Percentiles rank a stretch among this genome's conserved stretches.
Evolutionary conservation across 192 early-diverging fungal species (phyloP).

Genomic region (Bifiguratus adelaidae): DNA sequence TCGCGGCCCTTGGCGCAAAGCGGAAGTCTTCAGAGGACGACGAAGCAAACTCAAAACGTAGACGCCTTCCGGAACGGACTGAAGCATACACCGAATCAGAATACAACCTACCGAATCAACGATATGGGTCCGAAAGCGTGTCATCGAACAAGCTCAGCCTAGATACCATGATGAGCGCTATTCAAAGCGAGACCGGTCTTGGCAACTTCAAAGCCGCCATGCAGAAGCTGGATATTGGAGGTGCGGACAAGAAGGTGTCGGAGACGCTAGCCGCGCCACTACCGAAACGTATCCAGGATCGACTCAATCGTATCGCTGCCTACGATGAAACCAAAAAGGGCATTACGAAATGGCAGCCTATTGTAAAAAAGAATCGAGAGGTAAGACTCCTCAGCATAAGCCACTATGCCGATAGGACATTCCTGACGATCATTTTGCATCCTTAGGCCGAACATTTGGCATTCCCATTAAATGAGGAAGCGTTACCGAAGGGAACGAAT

Average conservation of each 20-base stretch:
- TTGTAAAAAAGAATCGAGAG: slow-evolving; percentile 74
- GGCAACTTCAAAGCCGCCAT: slow-evolving; percentile 54
- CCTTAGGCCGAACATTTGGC: slow-evolving; percentile 60
- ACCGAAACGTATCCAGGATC: slow-evolving; percentile 73
- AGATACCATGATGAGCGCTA: slow-evolving; percentile 55
- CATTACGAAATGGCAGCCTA: slow-evolving; percentile 73
- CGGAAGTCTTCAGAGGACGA: slow-evolving; percentile 26
- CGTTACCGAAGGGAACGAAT: slow-evolving; percentile 30
- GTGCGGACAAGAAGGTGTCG: slow-evolving; percentile 29
- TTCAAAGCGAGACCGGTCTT: slow-evolving; percentile 56
- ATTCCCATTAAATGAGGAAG: slow-evolving; percentile 46
- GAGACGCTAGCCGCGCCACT: slow-evolving; percentile 60
- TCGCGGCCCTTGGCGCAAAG: slow-evolving; percentile 55
- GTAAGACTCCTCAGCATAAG: background rate
- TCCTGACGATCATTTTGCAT: background rate
- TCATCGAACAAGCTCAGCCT: slow-evolving; percentile 60
- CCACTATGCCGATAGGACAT: background rate
- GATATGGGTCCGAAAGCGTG: slow-evolving; percentile 24
- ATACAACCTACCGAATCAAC: slow-evolving; percentile 43
- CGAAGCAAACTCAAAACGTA: slow-evolving; percentile 23
- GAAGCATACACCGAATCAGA: slow-evolving; percentile 69
- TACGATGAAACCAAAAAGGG: slow-evolving; percentile 75
- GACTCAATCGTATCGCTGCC: slow-evolving; percentile 76
- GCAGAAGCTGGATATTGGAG: slow-evolving; percentile 32
- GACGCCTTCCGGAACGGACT: slow-evolving; percentile 41